Conservation (phyloP, 75 land plant species). For the Adiantum capillusveneris region DNA sequence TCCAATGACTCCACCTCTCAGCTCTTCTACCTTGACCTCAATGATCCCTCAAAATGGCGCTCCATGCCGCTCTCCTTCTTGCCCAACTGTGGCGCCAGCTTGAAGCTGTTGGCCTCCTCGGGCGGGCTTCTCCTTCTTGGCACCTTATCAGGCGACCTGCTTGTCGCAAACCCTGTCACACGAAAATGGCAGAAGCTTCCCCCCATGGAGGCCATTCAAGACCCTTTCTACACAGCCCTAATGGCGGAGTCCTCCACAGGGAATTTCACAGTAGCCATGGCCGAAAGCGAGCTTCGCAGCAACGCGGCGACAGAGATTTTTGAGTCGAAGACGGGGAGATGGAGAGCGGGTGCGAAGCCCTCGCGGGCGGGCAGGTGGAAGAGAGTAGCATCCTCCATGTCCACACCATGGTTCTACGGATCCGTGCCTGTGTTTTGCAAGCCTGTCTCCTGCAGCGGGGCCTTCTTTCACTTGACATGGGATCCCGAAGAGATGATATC, state of each 20-base stretch:
- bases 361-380: constrained; percentile 1
- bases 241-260: not conserved
- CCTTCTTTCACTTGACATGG: not conserved
- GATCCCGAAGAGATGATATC: not conserved
- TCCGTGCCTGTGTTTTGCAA: not conserved
- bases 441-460: not conserved
- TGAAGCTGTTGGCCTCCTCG: not conserved
- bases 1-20: not conserved
- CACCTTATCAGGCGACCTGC: not conserved
- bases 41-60: not conserved
- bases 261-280: not conserved
- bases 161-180: not conserved
- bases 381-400: not conserved
- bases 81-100: not conserved
- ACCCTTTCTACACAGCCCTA: not conserved
- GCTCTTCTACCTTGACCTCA: not conserved
- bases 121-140: not conserved
- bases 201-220: not conserved
- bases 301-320: not conserved
- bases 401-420: not conserved
- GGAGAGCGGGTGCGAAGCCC: not conserved
- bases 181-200: not conserved
- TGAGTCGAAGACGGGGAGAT: not conserved
- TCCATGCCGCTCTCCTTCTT: not conserved
- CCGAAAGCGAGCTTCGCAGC: not conserved